These are phyloP conservation scores for Jasminum sambac DNA, from an alignment of 257 asterid species.

Conservation along the genomic window DNA sequence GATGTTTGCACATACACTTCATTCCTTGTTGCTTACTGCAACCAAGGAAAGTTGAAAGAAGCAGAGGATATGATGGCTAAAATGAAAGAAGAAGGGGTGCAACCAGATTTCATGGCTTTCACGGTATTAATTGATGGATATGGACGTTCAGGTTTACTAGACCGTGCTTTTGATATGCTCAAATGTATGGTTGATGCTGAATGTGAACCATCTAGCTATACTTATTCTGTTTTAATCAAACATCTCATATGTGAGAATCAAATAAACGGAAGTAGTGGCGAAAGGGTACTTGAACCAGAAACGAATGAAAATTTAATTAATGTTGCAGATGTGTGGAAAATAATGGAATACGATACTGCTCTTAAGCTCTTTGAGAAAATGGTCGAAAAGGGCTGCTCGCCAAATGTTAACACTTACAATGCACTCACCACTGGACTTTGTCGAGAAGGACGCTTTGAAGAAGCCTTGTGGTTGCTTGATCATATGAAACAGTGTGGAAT, in stretches of 20 bases:
- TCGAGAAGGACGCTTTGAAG: constrained; percentile 57
- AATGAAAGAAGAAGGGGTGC: constrained; percentile 52
- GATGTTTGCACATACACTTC: constrained; percentile 75
- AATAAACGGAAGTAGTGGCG: constrained; percentile 22
- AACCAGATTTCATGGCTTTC: constrained; percentile 62
- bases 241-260: constrained; percentile 53
- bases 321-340: constrained; percentile 72
- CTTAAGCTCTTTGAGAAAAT: constrained; percentile 58
- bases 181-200: constrained; percentile 62
- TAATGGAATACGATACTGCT: constrained; percentile 53
- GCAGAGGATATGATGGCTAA: constrained; percentile 59
- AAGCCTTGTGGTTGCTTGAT: constrained; percentile 55
- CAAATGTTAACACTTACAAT: constrained; percentile 44
- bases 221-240: constrained; percentile 62
- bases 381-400: constrained; percentile 50
- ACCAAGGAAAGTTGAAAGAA: constrained; percentile 65
- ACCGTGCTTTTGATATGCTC: constrained; percentile 50
- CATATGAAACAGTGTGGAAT: constrained; percentile 48
- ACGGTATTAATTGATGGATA: constrained; percentile 74
- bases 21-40: constrained; percentile 74
- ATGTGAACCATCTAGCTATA: constrained; percentile 60
- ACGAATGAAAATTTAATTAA: constrained; percentile 30
- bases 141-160: constrained; percentile 59
- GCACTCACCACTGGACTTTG: constrained; percentile 61
- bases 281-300: constrained; percentile 18